phyloP scores from a whole-genome alignment of 2,329 filamentous ascomycete genomes.

The Microdochium nivale region DNA sequence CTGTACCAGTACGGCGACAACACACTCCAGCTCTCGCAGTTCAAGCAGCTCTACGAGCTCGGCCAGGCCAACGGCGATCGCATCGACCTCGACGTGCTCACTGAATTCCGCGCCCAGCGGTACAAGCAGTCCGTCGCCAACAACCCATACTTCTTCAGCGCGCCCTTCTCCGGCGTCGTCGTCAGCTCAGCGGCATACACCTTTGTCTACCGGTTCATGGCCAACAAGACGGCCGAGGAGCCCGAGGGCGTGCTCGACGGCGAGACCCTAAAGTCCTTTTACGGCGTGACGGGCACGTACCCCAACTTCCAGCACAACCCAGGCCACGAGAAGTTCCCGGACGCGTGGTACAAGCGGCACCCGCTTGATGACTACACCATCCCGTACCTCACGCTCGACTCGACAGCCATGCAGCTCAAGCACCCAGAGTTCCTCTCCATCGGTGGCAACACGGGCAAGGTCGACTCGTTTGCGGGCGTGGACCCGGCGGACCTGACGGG shows the following conservation, averaged over 20 bases:
- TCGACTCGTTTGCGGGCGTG: slow-evolving; percentile 15
- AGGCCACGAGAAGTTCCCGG: slow-evolving; percentile 29
- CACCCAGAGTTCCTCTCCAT: slow-evolving; percentile 10
- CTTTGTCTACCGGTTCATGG: slow-evolving; percentile 19
- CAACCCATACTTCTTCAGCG: slow-evolving; percentile 22
- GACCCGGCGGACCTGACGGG: slow-evolving; percentile 15
- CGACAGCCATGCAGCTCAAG: slow-evolving; percentile 13
- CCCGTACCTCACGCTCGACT: slow-evolving; percentile 11
- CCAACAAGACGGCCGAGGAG: slow-evolving; percentile 18
- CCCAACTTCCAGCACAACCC: slow-evolving; percentile 25
- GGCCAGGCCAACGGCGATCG: slow-evolving; percentile 7
- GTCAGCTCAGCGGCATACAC: slow-evolving; percentile 16
- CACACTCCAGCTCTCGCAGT: slow-evolving; percentile 9
- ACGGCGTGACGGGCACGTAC: slow-evolving; percentile 21
- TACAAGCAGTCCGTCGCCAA: slow-evolving; percentile 16
- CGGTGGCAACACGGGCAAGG: slow-evolving; percentile 18
- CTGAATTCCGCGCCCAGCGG: slow-evolving; percentile 7
- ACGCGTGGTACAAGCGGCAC: slow-evolving; percentile 25
- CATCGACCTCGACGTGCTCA: slow-evolving; percentile 9
- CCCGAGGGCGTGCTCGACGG: slow-evolving; percentile 15
- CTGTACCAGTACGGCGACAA: slow-evolving; percentile 7
- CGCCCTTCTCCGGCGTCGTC: slow-evolving; percentile 15
- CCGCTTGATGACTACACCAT: slow-evolving; percentile 20
- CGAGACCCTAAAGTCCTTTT: slow-evolving; percentile 3
- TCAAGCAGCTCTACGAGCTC: slow-evolving; percentile 12